These are phyloP conservation scores for Fomitiporia mediterranea DNA, from an alignment of 1,284 basidiomycete genomes.

Conservation along the genomic window DNA sequence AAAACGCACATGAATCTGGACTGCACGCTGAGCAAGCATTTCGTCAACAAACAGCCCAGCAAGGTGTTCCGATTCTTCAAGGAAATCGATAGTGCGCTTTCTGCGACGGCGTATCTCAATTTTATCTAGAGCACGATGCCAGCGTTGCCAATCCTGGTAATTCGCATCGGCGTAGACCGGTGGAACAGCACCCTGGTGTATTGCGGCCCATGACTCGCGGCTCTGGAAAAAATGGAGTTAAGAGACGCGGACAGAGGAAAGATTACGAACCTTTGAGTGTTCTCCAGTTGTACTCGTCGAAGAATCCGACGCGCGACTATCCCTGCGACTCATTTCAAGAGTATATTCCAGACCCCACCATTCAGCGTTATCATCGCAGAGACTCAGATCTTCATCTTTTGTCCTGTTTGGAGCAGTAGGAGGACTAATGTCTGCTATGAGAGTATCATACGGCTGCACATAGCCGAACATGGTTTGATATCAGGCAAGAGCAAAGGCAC, in stretches of 20 bases:
- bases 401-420: neutral
- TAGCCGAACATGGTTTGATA: neutral
- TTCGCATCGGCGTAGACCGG: slow-evolving; percentile 38
- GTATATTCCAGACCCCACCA: slow-evolving; percentile 44
- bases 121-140: slow-evolving; percentile 35
- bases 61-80: slow-evolving; percentile 31
- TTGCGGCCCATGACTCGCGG: slow-evolving; percentile 40
- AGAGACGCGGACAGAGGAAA: neutral
- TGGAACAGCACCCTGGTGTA: slow-evolving; percentile 35
- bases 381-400: neutral
- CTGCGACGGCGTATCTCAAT: slow-evolving; percentile 33
- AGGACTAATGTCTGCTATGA: slow-evolving; percentile 24
- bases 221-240: slow-evolving; percentile 29
- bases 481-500: neutral
- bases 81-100: slow-evolving; percentile 34
- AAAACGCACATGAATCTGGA: slow-evolving; percentile 24
- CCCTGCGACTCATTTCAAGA: slow-evolving; percentile 38
- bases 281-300: slow-evolving; percentile 32
- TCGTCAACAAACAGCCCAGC: slow-evolving; percentile 37
- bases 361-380: slow-evolving; percentile 31
- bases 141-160: slow-evolving; percentile 36
- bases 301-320: slow-evolving; percentile 33
- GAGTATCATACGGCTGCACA: slow-evolving; percentile 23
- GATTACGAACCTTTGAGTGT: slow-evolving; percentile 39
- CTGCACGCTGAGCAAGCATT: slow-evolving; percentile 27